Conservation (phyloP, 345 rosid genomes). For the Rhodamnia rubescens region DNA sequence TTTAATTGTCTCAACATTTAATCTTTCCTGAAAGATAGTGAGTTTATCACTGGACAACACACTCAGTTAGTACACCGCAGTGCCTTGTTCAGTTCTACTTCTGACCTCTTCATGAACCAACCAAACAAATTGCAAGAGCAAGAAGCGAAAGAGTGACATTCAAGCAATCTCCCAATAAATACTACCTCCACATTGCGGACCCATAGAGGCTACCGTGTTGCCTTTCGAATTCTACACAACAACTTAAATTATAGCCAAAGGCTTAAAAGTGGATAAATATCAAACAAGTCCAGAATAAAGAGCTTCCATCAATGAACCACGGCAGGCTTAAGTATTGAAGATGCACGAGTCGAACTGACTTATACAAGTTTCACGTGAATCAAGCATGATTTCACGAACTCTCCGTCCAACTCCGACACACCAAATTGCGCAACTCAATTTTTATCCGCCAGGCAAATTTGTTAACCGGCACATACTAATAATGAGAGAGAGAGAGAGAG, state of each 20-base stretch:
- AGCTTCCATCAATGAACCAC: not conserved
- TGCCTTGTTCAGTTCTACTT: not conserved
- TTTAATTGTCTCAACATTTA: not conserved
- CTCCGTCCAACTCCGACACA: not conserved
- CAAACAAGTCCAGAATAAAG: not conserved
- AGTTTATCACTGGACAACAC: not conserved
- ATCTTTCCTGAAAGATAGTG: not conserved
- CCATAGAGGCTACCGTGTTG: not conserved
- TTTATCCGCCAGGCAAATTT: not conserved
- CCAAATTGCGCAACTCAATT: not conserved
- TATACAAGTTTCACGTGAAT: not conserved
- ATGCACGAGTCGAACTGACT: not conserved
- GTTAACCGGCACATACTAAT: not conserved
- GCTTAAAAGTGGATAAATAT: not conserved
- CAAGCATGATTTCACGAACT: not conserved
- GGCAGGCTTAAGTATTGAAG: not conserved
- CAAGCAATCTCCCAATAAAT: not conserved
- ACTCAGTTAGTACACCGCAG: not conserved
- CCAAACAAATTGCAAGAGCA: not conserved
- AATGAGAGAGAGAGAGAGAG: not conserved
- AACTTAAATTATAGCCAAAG: not conserved
- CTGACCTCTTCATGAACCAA: not conserved
- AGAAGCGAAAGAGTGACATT: not conserved
- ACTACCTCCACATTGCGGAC: not conserved
- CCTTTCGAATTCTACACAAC: not conserved